Percentiles rank a stretch among this genome's conserved stretches.
These are phyloP conservation scores for Dothistroma pini DNA, from an alignment of 2,329 filamentous ascomycete genomes.

Conservation along the genomic window DNA sequence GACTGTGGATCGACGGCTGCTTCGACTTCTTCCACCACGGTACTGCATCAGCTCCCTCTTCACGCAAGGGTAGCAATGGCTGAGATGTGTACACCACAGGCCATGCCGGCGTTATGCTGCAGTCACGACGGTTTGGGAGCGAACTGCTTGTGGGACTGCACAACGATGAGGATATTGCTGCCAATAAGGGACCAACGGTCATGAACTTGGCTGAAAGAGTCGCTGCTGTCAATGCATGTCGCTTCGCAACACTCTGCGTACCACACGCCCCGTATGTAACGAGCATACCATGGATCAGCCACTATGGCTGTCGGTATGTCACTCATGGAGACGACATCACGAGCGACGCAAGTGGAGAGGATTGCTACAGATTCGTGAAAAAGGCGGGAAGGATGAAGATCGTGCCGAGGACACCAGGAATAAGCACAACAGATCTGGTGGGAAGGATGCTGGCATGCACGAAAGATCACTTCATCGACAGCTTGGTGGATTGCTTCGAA, in stretches of 20 bases:
- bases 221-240: constrained; percentile 87
- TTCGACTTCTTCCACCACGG: constrained; percentile 98
- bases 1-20: constrained; percentile 98
- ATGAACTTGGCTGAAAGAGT: constrained; percentile 93
- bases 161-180: constrained; percentile 89
- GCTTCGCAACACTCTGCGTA: constrained; percentile 85
- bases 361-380: constrained; percentile 98
- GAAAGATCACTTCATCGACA: constrained; percentile 87
- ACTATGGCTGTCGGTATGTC: constrained; percentile 93
- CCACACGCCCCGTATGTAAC: constrained; percentile 92
- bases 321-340: constrained; percentile 98
- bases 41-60: constrained; percentile 11
- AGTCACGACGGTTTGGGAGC: constrained; percentile 84
- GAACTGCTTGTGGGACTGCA: constrained; percentile 92
- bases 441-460: constrained; percentile 96
- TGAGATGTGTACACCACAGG: constrained; percentile 37
- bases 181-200: constrained; percentile 96
- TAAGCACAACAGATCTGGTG: constrained; percentile 96
- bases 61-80: constrained; percentile 9
- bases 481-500: constrained; percentile 36
- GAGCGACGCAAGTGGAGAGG: constrained; percentile 85
- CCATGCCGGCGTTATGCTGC: constrained; percentile 94
- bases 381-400: constrained; percentile 91
- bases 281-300: constrained; percentile 84
- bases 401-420: constrained; percentile 91